Evolutionary conservation across 2,329 filamentous ascomycete species (phyloP), one percentile per base, ranked within the genome.

Genomic region (Phialophora chinensis): DNA sequence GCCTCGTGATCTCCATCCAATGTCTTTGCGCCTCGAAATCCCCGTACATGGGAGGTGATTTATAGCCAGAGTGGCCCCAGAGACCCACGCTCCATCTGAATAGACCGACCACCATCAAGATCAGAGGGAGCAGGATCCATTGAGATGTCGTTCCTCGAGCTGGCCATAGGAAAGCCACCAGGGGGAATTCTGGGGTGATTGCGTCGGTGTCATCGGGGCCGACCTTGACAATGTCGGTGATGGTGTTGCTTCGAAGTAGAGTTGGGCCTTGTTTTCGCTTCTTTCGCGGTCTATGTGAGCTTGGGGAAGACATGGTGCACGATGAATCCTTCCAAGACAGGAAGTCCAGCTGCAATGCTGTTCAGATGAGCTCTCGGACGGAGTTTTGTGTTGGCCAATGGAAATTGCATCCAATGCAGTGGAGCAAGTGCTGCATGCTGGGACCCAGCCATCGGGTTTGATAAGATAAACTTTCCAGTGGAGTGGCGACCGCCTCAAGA

Each of bases 21-120:
- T 99, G 95, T 73, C 95, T 84, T 78, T 99, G 95, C 3, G 96
- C 95, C 82, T 99, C 95, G 80, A 97, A 99, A 79, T 99, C 95
- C 71, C 95, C 95, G 75, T 93, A 91, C 88, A 97, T 93, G 5
- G 95, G 95, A 42, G 93, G 93, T 67, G 87, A 87, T 66, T 90
- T 83, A 74, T 90, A 91, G 63, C 94, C 95, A 73, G 95, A 99
- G 78, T 98, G 97, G 65, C 92, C 92, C 92, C 95, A 98, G 52
- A 98, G 83, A 31, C 93, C 91, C 56, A 92, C 91, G 35, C 91
- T 90, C 95, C 95, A 98, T 73, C 95, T 86, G 77, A 98, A 97
- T 55, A 99, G 85, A 23, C 93, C 93, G n/a, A 88, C 92, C 1
- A 85, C 87, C 90, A 98, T 97, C 62, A 99, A 82, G 4, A 97